These are phyloP conservation scores for Soucietia sequanensis DNA, from an alignment of 805 yeast genomes.

Conservation along the genomic window DNA sequence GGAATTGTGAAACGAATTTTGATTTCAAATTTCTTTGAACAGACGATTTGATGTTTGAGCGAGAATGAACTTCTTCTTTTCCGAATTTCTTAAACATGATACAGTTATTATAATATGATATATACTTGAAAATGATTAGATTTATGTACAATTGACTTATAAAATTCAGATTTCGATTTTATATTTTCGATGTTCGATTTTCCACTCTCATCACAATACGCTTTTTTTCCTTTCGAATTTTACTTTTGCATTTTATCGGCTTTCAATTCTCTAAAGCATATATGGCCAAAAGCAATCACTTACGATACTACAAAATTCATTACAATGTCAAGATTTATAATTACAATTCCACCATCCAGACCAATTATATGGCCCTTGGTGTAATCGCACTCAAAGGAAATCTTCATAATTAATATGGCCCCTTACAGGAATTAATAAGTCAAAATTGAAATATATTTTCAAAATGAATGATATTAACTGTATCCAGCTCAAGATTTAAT, in stretches of 20 bases:
- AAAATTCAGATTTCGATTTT: too few species aligned
- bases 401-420: conserved; percentile 39
- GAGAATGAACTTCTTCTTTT: conserved; percentile 83
- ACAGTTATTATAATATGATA: too few species aligned
- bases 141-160: too few species aligned
- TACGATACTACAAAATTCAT: too few species aligned
- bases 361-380: conserved; percentile 30
- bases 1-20: conserved; percentile 71
- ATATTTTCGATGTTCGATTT: too few species aligned
- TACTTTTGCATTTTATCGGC: too few species aligned
- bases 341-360: conserved; percentile 46
- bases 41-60: conserved; percentile 89
- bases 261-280: too few species aligned
- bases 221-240: too few species aligned
- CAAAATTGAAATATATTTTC: conserved; percentile 3
- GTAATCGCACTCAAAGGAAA: conserved; percentile 48
- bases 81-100: conserved; percentile 63
- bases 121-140: too few species aligned
- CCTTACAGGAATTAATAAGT: too few species aligned
- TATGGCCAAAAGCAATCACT: too few species aligned
- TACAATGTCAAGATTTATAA: conserved; percentile 43
- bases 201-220: too few species aligned
- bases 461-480: conserved; percentile 5
- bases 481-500: conserved; percentile 48
- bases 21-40: conserved; percentile 87